A percentile compares a stretch with the other conserved stretches of the same genome.
These are phyloP conservation scores for Cyamopsis tetragonoloba DNA, from an alignment of 306 rosid species.

Conservation along the genomic window DNA sequence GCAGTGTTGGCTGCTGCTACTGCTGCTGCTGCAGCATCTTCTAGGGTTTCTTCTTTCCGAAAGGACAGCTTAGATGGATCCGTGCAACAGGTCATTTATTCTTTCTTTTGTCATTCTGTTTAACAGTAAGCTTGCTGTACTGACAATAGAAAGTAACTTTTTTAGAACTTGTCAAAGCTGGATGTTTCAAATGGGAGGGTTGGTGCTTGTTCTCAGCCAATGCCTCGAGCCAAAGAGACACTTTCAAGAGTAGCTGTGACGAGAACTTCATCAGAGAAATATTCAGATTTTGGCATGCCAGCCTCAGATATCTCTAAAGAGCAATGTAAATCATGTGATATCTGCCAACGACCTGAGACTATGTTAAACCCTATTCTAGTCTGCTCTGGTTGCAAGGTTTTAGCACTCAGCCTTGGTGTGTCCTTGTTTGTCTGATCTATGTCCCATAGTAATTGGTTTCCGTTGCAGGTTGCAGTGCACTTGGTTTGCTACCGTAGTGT, in stretches of 20 bases:
- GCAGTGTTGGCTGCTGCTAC: conserved; percentile 99
- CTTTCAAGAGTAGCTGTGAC: conserved; percentile 70
- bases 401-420: conserved; percentile 1
- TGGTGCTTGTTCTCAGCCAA: conserved; percentile 61
- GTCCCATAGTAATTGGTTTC: conserved; percentile 3
- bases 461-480: conserved; percentile 88
- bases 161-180: conserved; percentile 55
- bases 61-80: conserved; percentile 74
- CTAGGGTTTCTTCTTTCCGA: conserved; percentile 84
- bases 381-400: conserved; percentile 93
- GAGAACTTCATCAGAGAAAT: conserved; percentile 63
- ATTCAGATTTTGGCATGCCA: conserved; percentile 47
- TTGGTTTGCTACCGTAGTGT: conserved; percentile 82
- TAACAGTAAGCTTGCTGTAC: background rate
- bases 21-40: conserved; percentile 94
- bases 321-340: conserved; percentile 79
- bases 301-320: conserved; percentile 67
- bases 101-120: background rate
- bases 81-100: conserved; percentile 48
- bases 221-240: conserved; percentile 81
- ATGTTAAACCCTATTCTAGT: conserved; percentile 75
- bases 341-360: conserved; percentile 83
- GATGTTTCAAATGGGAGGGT: conserved; percentile 45
- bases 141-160: conserved; percentile 9
- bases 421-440: conserved; percentile 2